Evolutionary conservation across 2,329 filamentous ascomycete genomes (phyloP).

Genomic region (Claviceps humidiphila): DNA sequence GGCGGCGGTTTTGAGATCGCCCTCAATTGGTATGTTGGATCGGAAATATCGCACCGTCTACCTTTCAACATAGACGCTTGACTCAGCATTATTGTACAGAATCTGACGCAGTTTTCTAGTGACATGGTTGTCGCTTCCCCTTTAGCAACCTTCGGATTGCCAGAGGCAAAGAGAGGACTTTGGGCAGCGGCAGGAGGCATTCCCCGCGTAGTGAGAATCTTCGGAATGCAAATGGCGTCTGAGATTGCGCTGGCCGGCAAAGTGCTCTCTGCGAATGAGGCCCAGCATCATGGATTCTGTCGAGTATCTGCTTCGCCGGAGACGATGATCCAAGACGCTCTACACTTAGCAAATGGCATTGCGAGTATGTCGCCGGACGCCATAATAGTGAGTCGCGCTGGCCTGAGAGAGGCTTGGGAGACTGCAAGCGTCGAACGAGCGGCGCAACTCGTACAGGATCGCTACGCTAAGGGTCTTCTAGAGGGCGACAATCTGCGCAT

Average conservation of each 20-base stretch:
- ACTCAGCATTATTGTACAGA: background rate
- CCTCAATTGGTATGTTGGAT: slow-evolving; percentile 33
- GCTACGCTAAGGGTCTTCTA: slow-evolving; percentile 25
- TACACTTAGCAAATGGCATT: slow-evolving; percentile 22
- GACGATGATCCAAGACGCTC: slow-evolving; percentile 21
- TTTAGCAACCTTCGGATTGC: slow-evolving; percentile 36
- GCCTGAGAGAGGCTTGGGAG: slow-evolving; percentile 25
- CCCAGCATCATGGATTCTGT: slow-evolving; percentile 12
- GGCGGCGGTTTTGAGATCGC: slow-evolving; percentile 46
- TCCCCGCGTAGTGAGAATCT: slow-evolving; percentile 33
- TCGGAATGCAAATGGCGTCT: slow-evolving; percentile 31
- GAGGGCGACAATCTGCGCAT: slow-evolving; percentile 34
- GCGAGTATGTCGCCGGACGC: slow-evolving; percentile 23
- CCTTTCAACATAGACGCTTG: too few relatives aligned
- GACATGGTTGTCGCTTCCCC: slow-evolving; percentile 40
- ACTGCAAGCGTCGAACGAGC: slow-evolving; percentile 26
- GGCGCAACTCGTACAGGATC: slow-evolving; percentile 25
- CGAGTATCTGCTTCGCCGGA: slow-evolving; percentile 25
- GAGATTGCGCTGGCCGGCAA: slow-evolving; percentile 37
- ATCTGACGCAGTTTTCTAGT: slow-evolving; percentile 12
- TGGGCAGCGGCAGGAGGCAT: slow-evolving; percentile 39
- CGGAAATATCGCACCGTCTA: too few relatives aligned
- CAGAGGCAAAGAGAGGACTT: slow-evolving; percentile 41
- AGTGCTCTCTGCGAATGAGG: slow-evolving; percentile 28
- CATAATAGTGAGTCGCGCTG: slow-evolving; percentile 26